Percentiles rank a stretch among this genome's conserved stretches.
phyloP scores from a whole-genome alignment of 805 yeast species.

The Vanderwaltozyma tropicalis region DNA sequence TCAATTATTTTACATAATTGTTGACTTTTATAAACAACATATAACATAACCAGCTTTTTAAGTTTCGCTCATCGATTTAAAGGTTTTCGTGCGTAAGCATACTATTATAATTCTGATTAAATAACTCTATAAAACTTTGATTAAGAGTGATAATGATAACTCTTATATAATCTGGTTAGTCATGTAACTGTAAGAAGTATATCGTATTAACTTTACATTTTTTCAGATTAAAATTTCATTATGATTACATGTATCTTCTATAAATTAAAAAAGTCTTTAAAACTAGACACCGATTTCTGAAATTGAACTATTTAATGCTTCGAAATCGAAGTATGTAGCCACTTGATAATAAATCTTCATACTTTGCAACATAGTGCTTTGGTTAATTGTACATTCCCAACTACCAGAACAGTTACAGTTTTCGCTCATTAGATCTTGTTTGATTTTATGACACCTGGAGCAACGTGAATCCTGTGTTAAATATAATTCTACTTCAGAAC shows the following conservation, averaged over 20 bases:
- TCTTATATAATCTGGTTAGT: not conserved
- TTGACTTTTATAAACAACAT: no score
- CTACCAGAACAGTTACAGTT: conserved; percentile 84
- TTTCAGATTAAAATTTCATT: no score
- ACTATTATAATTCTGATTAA: no score
- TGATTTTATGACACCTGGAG: conserved; percentile 58
- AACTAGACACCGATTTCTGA: not conserved
- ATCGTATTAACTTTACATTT: no score
- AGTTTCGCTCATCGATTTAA: no score
- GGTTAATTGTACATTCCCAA: conserved; percentile 54
- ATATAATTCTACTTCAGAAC: conserved; percentile 45
- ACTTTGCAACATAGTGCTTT: conserved; percentile 35
- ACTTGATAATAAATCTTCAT: conserved; percentile 46
- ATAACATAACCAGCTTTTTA: no score
- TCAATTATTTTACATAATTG: no score
- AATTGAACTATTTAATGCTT: conserved; percentile 31
- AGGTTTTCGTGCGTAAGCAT: no score
- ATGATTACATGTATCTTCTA: no score
- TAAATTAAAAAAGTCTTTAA: not conserved
- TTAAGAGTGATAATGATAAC: no score
- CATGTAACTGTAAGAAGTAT: no score
- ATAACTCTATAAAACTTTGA: no score
- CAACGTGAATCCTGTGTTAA: conserved; percentile 77
- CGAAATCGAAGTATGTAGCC: conserved; percentile 49
- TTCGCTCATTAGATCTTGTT: conserved; percentile 55